Base-by-base conservation (phyloP, 352 stramenopile genomes). In the Phytopythium litorale region DNA sequence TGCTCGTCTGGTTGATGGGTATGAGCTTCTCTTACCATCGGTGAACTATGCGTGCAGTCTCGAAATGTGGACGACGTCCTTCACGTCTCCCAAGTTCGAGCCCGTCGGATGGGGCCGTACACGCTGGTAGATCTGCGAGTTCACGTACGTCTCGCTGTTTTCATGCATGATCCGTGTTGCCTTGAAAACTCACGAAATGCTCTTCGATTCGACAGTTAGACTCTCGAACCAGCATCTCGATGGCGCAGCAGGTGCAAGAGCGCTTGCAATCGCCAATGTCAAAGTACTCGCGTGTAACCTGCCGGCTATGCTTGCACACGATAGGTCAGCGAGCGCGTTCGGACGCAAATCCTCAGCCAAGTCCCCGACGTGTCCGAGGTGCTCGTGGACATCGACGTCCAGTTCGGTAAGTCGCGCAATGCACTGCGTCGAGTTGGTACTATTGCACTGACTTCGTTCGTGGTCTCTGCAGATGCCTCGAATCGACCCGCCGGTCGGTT, bases 91-190 rank as follows among this genome's bases (percentile, higher is more conserved):
- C 80, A 93, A 72, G 81, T 96, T 33, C 83, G 88, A 0, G 88
- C 88, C 18, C 81, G 88, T 23, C 79, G 86, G 52, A 96, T 96
- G 88, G 88, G 88, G 7, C 85, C 86, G 15, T 96, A 95, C 64
- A 93, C 86, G 2, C 63, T 95, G 4, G 88, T 96, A 18, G 88
- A 96, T 52, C 63, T 96, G 42, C 84, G 86, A 13, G 76, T 94
- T 53, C 84, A 96, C 65, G 86, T 94, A 72, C 60, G 84, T 79
- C 35, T 21, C 25, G 21, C 25, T 63, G 12, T 52, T 52, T 48
- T 37, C 38, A 25, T 52, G 58, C 19, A 25, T 60, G 7, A 4
- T 48, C 8, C 30, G 56, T 11, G 3, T 25, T 9, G n/a, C 59
- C 11, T 18, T n/a, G 48, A 66, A 7, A 11, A n/a, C 49, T 66